Percentiles rank a stretch among this genome's conserved stretches.
Evolutionary conservation across 192 early-diverging fungal genomes (phyloP).

Genomic region (Podila verticillata): DNA sequence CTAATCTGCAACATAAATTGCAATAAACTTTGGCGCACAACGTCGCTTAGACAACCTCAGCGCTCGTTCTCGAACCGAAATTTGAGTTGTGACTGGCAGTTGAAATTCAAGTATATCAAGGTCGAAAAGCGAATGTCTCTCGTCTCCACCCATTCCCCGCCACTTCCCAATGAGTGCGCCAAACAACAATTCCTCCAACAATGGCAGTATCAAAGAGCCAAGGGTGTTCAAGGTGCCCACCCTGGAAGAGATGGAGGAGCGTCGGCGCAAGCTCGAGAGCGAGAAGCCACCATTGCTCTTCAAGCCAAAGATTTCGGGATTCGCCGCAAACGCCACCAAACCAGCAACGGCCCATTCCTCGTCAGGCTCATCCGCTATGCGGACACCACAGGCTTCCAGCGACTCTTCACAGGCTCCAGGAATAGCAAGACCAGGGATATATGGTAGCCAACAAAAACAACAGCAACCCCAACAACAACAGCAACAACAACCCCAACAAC

Average conservation of each 20-base stretch:
- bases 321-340: background rate
- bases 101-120: too few species aligned
- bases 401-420: too few species aligned
- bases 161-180: background rate
- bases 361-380: too few species aligned
- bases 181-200: background rate
- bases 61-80: too few species aligned
- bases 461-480: background rate
- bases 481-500: slow-evolving; percentile 10
- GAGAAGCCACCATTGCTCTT: background rate
- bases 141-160: too few species aligned
- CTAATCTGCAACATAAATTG: background rate
- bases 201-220: background rate
- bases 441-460: background rate
- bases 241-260: background rate
- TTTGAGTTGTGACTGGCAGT: too few species aligned
- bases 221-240: background rate
- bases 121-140: too few species aligned
- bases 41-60: background rate
- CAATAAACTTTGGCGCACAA: too few species aligned
- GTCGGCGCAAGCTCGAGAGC: background rate
- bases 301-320: background rate
- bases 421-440: background rate
- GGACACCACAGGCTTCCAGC: too few species aligned
- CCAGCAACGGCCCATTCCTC: too few species aligned